These are phyloP conservation scores for Skeletonema potamos DNA, from an alignment of 108 stramenopile genomes.

Conservation along the genomic window DNA sequence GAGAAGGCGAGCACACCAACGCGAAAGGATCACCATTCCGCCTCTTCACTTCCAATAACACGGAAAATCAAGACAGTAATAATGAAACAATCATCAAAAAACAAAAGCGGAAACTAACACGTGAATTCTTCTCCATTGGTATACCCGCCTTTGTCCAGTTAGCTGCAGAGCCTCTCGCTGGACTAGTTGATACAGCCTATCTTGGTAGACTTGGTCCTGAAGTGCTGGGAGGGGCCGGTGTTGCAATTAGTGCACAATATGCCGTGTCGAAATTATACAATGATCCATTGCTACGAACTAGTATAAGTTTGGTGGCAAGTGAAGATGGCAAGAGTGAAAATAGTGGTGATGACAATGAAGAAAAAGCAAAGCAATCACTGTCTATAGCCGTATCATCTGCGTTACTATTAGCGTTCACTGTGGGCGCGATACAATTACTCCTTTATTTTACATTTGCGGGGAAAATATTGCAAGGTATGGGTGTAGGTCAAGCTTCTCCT, in stretches of 20 bases:
- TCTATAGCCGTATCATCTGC: constrained; percentile 86
- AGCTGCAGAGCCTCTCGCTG: constrained; percentile 91
- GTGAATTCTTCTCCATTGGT: constrained; percentile 84
- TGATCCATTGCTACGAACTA: constrained; percentile 89
- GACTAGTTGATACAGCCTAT: constrained; percentile 89
- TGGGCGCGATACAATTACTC: constrained; percentile 81
- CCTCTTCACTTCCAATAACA: background rate
- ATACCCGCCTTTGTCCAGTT: constrained; percentile 88
- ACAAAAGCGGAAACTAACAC: constrained; percentile 53
- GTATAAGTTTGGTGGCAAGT: constrained; percentile 87
- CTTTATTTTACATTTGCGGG: constrained; percentile 64
- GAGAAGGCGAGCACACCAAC: background rate
- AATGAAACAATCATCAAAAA: background rate
- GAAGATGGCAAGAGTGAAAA: constrained; percentile 61
- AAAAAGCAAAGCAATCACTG: constrained; percentile 38
- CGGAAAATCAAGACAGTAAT: background rate
- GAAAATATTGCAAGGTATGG: constrained; percentile 75
- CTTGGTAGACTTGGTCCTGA: constrained; percentile 81
- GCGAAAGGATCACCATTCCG: background rate
- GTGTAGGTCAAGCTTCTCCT: constrained; percentile 54
- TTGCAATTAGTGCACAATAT: constrained; percentile 92
- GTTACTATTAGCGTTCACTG: constrained; percentile 72
- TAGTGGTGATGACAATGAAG: background rate
- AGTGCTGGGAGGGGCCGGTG: constrained; percentile 90
- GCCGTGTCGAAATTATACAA: constrained; percentile 89